Percentiles rank a stretch among this genome's conserved stretches.
Evolutionary conservation across 495 filamentous ascomycete genomes (phyloP).

Genomic region (Talaromyces adpressus): DNA sequence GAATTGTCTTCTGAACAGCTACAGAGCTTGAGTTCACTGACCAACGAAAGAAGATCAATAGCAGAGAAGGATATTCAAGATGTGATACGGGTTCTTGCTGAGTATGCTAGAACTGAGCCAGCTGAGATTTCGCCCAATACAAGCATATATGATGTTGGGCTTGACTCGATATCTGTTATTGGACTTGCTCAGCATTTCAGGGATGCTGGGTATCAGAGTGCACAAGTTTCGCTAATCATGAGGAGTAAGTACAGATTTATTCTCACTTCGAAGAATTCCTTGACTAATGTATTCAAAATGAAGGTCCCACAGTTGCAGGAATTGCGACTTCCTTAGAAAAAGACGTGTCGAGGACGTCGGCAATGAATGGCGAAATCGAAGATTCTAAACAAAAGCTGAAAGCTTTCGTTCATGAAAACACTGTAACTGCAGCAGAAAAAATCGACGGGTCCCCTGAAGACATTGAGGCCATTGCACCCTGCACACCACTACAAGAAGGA

Average conservation of each 20-base stretch:
- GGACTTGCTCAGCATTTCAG: slow-evolving; percentile 50
- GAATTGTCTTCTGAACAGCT: slow-evolving; percentile 46
- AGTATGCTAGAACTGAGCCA: slow-evolving; percentile 34
- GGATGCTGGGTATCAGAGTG: slow-evolving; percentile 44
- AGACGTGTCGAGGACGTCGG: slow-evolving; percentile 6
- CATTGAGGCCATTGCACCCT: slow-evolving; percentile 67
- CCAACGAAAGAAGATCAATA: slow-evolving; percentile 23
- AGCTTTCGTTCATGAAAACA: slow-evolving; percentile 50
- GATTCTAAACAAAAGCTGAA: slow-evolving; percentile 47
- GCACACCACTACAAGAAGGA: slow-evolving; percentile 72
- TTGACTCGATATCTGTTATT: slow-evolving; percentile 77
- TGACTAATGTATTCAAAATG: slow-evolving; percentile 9
- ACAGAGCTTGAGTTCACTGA: slow-evolving; percentile 41
- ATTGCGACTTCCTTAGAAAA: slow-evolving; percentile 37
- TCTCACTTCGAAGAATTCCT: neutral
- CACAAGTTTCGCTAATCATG: slow-evolving; percentile 58
- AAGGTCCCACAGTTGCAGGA: slow-evolving; percentile 45
- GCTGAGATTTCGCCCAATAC: slow-evolving; percentile 43
- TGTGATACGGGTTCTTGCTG: slow-evolving; percentile 45
- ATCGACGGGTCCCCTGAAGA: slow-evolving; percentile 35
- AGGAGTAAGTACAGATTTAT: slow-evolving; percentile 33
- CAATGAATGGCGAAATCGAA: slow-evolving; percentile 24
- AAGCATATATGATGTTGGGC: slow-evolving; percentile 72
- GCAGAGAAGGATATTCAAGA: slow-evolving; percentile 29
- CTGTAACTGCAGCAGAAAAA: slow-evolving; percentile 34